Evolutionary conservation across 163 green algal genomes (phyloP), one percentile per base, ranked within the genome.

Genomic region (Scenedesmus sp.): DNA sequence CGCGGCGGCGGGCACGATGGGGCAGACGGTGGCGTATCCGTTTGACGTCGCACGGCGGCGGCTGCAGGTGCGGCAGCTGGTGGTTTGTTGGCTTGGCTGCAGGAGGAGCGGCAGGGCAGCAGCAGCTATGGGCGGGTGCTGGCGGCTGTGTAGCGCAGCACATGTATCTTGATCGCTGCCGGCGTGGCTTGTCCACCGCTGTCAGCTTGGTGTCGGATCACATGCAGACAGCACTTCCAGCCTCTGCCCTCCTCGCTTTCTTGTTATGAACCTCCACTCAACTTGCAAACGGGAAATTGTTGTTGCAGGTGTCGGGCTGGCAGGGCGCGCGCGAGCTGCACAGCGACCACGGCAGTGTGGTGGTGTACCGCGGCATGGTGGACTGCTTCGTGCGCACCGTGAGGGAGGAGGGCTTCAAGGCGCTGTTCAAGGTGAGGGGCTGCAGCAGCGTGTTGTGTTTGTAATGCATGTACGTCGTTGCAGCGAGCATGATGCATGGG

Each of bases 1-100:
- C 18, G 98, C 97, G 3, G 77, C 97, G 34, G 98, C 98, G 8
- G 98, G 98, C 52, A 98, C 97, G 0, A 97, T 96, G 54, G 98
- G 98, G 15, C 98, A 99, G 95, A 99, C 98, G 16, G 97, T 99
- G 55, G 98, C 98, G 2, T 99, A 99, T 94, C 98, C 98, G 2
- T 99, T 99, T 93, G 98, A 99, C 92, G 98, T 99, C 18, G 97
- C 98, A 46, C 95, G 98, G 52, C 91, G 98, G 88, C 93, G 98
- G 79, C 93, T 99, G 93, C 98, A 99, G 96, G 97, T 99, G 83
- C 64, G 95, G 77, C 46, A 23, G 83, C 18, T 13, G 54, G 23
- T 79, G 67, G 16, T 46, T 46, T 46, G 34, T 46, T 46, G 34
- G 34, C 34, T 76, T 34, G 66, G 12, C 12, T 70, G 62, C 62